Evolutionary conservation across 106 monocot genomes (phyloP), one percentile per base, ranked within the genome.

Genomic region (Apostasia shenzhenica): DNA sequence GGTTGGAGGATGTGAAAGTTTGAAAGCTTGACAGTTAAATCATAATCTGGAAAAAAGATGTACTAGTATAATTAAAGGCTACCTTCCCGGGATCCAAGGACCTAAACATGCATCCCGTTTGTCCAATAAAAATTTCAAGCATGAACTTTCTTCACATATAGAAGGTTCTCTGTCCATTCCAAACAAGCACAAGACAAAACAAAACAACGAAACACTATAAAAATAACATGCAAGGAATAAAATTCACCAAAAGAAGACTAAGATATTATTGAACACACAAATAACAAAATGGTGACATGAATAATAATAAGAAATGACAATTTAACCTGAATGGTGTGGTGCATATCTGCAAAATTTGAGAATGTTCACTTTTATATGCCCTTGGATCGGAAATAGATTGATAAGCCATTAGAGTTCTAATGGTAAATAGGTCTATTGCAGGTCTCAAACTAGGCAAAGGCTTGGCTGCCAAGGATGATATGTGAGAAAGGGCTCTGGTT

Each of bases 1-100:
- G 26, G 26, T 26, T 26, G 26, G 13, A 48, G 7, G n/a, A 37
- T 45, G 45, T 63, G 62, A 45, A 63, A 8, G 8, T 5, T 50
- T 4, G 8, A 8, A 63, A 45, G 45, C 1, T 63, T 4, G 0
- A 43, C 10, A 4, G 9, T 63, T 2, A 65, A 14, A 10, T 26
- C 1, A 7, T 65, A 10, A 65, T 14, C 48, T 8, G 14, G 14
- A 65, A 65, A 65, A 47, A 13, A 2, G 48, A 65, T 48, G 47
- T 14, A 26, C 1, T 8, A 37, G 37, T 12, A 37, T 49, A 48
- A 55, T 3, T 54, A 80, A 40, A 76, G 39, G 14, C 43, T 82
- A 95, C 94, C 94, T 91, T 81, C 97, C 97, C 72, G 92, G 89
- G 52, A 77, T 90, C 97, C 97, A 92, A 73, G 97, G 97, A 67